phyloP scores from a whole-genome alignment of 2,329 filamentous ascomycete species.

The Sordariomycetes sp. region DNA sequence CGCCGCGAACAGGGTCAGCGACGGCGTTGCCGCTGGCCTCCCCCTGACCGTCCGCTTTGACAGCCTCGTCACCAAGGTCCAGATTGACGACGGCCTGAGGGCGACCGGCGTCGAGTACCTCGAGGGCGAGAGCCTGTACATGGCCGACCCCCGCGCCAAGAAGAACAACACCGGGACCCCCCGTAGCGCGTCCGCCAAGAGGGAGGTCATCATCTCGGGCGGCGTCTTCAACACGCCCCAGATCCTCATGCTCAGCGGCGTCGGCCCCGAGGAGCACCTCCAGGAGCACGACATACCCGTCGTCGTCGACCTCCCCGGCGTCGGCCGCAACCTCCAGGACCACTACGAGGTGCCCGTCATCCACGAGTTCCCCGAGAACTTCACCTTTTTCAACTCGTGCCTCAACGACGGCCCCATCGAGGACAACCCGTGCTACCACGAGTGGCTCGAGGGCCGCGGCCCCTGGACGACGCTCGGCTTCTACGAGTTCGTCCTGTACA shows the following conservation, averaged over 20 bases:
- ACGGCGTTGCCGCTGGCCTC: slow-evolving; percentile 4
- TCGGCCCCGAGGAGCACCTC: slow-evolving; percentile 26
- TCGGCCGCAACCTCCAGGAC: slow-evolving; percentile 12
- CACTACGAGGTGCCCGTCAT: slow-evolving; percentile 20
- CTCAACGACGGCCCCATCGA: slow-evolving; percentile 10
- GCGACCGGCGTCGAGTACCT: slow-evolving; percentile 23
- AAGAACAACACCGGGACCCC: slow-evolving; percentile 1
- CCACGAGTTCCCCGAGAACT: slow-evolving; percentile 13
- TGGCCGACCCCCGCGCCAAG: slow-evolving; percentile 3
- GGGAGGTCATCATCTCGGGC: slow-evolving; percentile 11
- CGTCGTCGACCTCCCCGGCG: slow-evolving; percentile 33
- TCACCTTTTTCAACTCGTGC: slow-evolving; percentile 9
- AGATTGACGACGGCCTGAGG: slow-evolving; percentile 8
- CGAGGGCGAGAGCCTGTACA: slow-evolving; percentile 6
- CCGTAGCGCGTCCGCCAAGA: slow-evolving; percentile 8
- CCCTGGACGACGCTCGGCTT: neutral
- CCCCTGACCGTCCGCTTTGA: slow-evolving; percentile 6
- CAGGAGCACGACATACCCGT: slow-evolving; percentile 23
- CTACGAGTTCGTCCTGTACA: slow-evolving; percentile 3
- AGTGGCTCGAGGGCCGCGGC: slow-evolving; percentile 1
- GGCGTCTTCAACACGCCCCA: slow-evolving; percentile 19
- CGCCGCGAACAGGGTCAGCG: neutral
- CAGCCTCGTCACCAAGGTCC: slow-evolving; percentile 6
- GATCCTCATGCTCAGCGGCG: slow-evolving; percentile 34
- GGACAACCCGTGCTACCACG: slow-evolving; percentile 10